These are phyloP conservation scores for Colletotrichum sp. DNA, from an alignment of 2,329 filamentous ascomycete species.

Conservation along the genomic window DNA sequence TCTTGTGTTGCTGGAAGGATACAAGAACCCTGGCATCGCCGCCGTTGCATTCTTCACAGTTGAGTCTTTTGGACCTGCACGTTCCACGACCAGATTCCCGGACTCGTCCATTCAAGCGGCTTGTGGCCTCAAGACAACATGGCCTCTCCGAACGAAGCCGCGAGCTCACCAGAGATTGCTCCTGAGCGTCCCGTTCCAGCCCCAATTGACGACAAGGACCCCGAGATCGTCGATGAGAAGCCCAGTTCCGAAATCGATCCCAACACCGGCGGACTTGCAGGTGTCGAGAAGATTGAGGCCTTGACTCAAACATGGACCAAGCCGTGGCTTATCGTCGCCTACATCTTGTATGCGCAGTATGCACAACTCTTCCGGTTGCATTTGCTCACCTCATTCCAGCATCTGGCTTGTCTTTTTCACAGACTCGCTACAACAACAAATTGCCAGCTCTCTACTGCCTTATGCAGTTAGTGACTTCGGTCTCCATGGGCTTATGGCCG, in stretches of 20 bases:
- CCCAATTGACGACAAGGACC: not conserved
- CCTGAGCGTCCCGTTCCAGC: not conserved
- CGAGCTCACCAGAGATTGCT: not conserved
- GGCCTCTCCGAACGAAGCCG: not conserved
- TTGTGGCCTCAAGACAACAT: not conserved
- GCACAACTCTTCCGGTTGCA: not conserved
- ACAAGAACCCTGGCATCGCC: not conserved
- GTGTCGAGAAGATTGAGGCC: conserved; percentile 43
- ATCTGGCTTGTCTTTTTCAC: conserved; percentile 50
- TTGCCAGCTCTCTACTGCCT: conserved; percentile 34
- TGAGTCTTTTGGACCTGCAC: not conserved
- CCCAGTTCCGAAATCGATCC: not conserved
- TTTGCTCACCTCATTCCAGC: conserved; percentile 26
- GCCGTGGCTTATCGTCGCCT: conserved; percentile 41
- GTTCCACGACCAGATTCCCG: not conserved
- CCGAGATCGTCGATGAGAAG: conserved; percentile 2
- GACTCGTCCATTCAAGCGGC: not conserved
- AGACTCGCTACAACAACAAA: conserved; percentile 43
- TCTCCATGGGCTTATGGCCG: conserved; percentile 50
- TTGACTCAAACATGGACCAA: conserved; percentile 43
- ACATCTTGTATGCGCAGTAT: conserved; percentile 37
- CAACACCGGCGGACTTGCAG: conserved; percentile 22
- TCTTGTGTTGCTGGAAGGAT: not conserved
- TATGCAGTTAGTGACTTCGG: conserved; percentile 44
- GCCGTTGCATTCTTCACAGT: not conserved